Percentiles rank a stretch among this genome's conserved stretches.
phyloP scores from a whole-genome alignment of 345 rosid species.

The Gossypium longicalyx region DNA sequence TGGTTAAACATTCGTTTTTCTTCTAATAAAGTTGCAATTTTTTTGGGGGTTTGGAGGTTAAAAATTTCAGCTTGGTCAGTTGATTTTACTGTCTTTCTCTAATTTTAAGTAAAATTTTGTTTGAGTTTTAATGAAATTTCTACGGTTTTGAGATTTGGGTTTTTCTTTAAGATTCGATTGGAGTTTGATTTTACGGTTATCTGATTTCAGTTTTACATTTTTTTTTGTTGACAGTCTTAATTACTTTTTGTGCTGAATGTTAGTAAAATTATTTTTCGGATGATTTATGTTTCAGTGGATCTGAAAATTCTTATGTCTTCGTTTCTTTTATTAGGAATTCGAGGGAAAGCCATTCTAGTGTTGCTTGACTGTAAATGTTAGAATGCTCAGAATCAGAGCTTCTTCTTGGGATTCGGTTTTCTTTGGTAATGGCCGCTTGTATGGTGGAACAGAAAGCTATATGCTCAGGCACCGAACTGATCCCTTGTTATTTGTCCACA shows the following conservation, averaged over 20 bases:
- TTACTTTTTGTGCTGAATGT: neutral
- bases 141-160: constrained; percentile 19
- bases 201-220: constrained; percentile 7
- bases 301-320: constrained; percentile 22
- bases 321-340: constrained; percentile 24
- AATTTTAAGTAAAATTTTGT: neutral
- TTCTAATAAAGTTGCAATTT: constrained; percentile 8
- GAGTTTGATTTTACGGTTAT: constrained; percentile 11
- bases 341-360: constrained; percentile 30
- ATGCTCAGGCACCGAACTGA: constrained; percentile 30
- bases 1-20: constrained; percentile 10
- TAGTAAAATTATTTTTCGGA: neutral
- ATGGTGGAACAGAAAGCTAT: constrained; percentile 31
- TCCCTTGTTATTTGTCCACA: constrained; percentile 27
- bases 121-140: constrained; percentile 6
- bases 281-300: constrained; percentile 24
- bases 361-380: constrained; percentile 30
- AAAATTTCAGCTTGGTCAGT: constrained; percentile 17
- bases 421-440: constrained; percentile 31
- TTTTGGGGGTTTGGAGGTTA: constrained; percentile 16
- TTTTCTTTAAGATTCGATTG: constrained; percentile 21
- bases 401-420: constrained; percentile 28
- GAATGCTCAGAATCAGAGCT: constrained; percentile 41
- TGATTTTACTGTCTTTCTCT: neutral
- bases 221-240: neutral